Conservation (phyloP, 306 rosid species). For the Vigna trinervia region DNA sequence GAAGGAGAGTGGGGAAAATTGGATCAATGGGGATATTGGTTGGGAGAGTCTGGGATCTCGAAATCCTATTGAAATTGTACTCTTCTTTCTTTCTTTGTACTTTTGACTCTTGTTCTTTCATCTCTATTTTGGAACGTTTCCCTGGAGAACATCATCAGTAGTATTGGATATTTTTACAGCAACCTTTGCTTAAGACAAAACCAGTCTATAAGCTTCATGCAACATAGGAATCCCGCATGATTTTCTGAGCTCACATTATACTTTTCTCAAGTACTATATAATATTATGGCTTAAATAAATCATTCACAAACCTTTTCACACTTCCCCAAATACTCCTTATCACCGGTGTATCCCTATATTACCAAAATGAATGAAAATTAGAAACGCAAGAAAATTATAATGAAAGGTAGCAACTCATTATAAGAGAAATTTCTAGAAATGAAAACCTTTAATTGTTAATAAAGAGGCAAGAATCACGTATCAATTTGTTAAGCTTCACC, state of each 20-base stretch:
- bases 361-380: constrained; percentile 46
- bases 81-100: background rate
- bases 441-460: constrained; percentile 21
- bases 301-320: constrained; percentile 83
- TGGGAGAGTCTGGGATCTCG: background rate
- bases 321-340: constrained; percentile 83
- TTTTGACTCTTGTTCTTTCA: too few species aligned
- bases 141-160: background rate
- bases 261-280: constrained; percentile 22
- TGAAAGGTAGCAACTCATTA: constrained; percentile 30
- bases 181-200: background rate
- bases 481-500: constrained; percentile 57
- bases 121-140: background rate
- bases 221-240: constrained; percentile 11
- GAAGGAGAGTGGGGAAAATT: too few species aligned
- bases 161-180: background rate
- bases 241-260: constrained; percentile 31
- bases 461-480: constrained; percentile 33
- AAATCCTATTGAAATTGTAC: background rate
- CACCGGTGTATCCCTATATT: constrained; percentile 79
- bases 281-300: constrained; percentile 39
- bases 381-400: constrained; percentile 24
- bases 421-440: constrained; percentile 25
- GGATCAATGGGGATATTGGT: background rate
- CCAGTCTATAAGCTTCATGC: background rate